Conservation (phyloP, 768 basidiomycete species). For the Mrakia frigida region DNA sequence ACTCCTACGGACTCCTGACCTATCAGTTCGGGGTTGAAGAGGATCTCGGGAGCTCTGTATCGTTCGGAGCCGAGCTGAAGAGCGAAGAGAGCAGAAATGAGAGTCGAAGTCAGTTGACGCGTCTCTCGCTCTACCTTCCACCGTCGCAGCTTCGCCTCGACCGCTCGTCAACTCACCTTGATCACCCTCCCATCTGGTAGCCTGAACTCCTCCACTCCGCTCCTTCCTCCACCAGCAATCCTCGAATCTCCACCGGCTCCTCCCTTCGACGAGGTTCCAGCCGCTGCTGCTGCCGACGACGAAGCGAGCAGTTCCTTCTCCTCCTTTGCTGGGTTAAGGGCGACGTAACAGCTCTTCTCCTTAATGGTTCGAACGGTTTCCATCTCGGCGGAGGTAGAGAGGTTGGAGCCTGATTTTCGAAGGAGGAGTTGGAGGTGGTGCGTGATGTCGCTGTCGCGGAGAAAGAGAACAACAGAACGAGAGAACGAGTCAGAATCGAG, state of each 20-base stretch:
- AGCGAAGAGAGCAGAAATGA: background rate
- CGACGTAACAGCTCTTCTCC: constrained; percentile 96
- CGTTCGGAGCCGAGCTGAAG: constrained; percentile 83
- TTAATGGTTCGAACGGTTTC: constrained; percentile 97
- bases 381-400: constrained; percentile 94
- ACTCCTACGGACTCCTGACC: constrained; percentile 95
- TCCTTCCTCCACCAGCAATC: background rate
- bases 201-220: constrained; percentile 78
- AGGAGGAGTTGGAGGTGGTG: constrained; percentile 91
- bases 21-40: constrained; percentile 95
- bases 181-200: constrained; percentile 93
- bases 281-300: constrained; percentile 36
- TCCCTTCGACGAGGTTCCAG: constrained; percentile 37
- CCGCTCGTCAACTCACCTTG: constrained; percentile 54
- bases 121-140: background rate
- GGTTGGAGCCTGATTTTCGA: constrained; percentile 86
- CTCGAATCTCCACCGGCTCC: constrained; percentile 20
- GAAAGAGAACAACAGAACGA: background rate
- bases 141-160: background rate
- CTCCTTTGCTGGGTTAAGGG: constrained; percentile 86
- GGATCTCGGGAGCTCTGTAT: constrained; percentile 92
- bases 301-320: constrained; percentile 68
- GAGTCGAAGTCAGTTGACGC: background rate
- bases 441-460: constrained; percentile 77
- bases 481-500: background rate